These are phyloP conservation scores for Eucalyptus marginata DNA, from an alignment of 345 rosid genomes.

Conservation along the genomic window DNA sequence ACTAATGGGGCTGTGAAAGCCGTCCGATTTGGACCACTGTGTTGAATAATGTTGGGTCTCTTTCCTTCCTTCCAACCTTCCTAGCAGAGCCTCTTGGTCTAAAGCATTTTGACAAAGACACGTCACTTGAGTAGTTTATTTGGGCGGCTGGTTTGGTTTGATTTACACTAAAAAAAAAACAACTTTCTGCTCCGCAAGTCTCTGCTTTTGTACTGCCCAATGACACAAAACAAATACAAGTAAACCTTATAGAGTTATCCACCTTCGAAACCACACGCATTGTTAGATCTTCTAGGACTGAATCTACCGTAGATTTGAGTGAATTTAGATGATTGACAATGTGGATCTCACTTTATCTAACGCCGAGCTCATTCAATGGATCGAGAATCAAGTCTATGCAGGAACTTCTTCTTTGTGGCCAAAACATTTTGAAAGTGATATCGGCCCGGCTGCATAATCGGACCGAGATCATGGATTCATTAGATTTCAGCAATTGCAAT, in stretches of 20 bases:
- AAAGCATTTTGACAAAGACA: neutral
- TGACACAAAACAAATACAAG: neutral
- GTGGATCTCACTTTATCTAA: neutral
- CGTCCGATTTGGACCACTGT: neutral
- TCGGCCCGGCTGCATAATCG: neutral
- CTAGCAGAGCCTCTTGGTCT: neutral
- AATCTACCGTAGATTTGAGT: neutral
- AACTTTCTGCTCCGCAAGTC: neutral
- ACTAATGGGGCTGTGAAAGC: neutral
- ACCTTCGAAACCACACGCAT: accelerated
- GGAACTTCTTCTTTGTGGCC: neutral
- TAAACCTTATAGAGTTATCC: neutral
- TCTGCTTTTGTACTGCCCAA: neutral
- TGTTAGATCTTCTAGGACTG: neutral
- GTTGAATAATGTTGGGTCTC: neutral
- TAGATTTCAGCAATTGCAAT: neutral
- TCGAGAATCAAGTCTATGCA: neutral
- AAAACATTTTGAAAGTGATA: neutral
- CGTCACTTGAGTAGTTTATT: neutral
- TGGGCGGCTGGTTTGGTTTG: neutral
- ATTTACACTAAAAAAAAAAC: neutral
- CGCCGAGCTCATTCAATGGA: neutral
- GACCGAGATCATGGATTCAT: neutral
- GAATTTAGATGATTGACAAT: neutral
- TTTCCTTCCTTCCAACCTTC: neutral